These are phyloP conservation scores for Ogataea polymorpha DNA, from an alignment of 805 yeast genomes.

Conservation along the genomic window DNA sequence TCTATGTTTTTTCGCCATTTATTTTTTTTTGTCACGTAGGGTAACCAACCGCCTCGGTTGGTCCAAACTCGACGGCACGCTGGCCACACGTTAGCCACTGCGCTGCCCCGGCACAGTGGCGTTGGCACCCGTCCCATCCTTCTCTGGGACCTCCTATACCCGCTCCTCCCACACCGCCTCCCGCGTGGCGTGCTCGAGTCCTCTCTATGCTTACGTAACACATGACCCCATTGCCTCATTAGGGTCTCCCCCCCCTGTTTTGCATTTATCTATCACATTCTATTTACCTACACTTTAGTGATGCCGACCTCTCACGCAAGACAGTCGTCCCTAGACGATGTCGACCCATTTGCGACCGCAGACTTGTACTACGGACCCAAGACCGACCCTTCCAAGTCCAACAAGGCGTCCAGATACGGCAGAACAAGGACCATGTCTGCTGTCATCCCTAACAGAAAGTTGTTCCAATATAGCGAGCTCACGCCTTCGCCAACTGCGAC, in stretches of 20 bases:
- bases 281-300: not conserved
- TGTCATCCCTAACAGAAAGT: slow-evolving; percentile 27
- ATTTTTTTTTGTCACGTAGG: slow-evolving; percentile 8
- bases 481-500: slow-evolving; percentile 11
- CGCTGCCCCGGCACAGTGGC: no score
- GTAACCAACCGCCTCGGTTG: slow-evolving; percentile 1
- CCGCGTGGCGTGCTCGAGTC: not conserved
- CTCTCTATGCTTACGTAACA: not conserved
- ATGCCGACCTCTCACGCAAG: slow-evolving; percentile 19
- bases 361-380: slow-evolving; percentile 68
- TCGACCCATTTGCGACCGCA: slow-evolving; percentile 64
- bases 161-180: not conserved
- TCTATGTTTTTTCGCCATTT: slow-evolving; percentile 6
- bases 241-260: not conserved
- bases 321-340: slow-evolving; percentile 43
- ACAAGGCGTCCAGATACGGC: slow-evolving; percentile 39
- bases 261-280: not conserved
- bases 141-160: no score
- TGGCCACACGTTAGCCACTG: no score
- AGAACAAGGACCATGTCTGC: slow-evolving; percentile 54
- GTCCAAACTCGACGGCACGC: no score
- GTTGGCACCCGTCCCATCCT: no score
- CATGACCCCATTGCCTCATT: not conserved
- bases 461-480: slow-evolving; percentile 9
- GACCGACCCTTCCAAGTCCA: slow-evolving; percentile 50